phyloP scores from a whole-genome alignment of 805 yeast species.

The Kazachstania bromeliacearum region DNA sequence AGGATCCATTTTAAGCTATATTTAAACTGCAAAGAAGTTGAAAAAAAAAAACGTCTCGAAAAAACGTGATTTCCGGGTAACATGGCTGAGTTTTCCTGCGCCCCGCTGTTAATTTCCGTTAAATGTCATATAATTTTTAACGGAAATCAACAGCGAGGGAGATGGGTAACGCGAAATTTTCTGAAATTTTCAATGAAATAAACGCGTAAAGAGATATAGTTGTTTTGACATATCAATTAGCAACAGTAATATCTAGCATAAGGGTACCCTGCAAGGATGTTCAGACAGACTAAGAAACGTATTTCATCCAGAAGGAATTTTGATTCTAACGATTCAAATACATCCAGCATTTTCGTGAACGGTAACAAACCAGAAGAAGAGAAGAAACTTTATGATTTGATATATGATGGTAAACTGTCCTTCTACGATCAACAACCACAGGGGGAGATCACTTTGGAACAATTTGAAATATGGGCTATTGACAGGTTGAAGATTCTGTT shows the following conservation, averaged over 20 bases:
- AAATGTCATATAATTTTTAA: neutral
- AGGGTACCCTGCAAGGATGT: conserved; percentile 48
- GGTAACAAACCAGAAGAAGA: conserved; percentile 19
- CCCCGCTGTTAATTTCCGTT: neutral
- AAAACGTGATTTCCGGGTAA: neutral
- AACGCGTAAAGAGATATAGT: too few species aligned
- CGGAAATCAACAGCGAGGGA: neutral
- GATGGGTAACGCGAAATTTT: too few species aligned
- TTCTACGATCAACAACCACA: conserved; percentile 72
- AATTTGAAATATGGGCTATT: conserved; percentile 93
- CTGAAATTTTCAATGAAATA: too few species aligned
- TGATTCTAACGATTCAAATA: conserved; percentile 26
- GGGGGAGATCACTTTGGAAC: conserved; percentile 81
- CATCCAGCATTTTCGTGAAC: conserved; percentile 6
- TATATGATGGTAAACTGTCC: conserved; percentile 55
- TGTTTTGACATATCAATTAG: too few species aligned
- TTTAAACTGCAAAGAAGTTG: too few species aligned
- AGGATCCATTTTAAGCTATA: too few species aligned
- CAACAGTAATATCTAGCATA: too few species aligned
- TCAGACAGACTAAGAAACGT: conserved; percentile 64
- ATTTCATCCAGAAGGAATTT: conserved; percentile 67
- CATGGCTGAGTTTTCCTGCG: too few species aligned
- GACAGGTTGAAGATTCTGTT: conserved; percentile 76
- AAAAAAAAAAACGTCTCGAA: neutral
- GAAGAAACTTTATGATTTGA: conserved; percentile 28